Evolutionary conservation across 2,329 filamentous ascomycete species (phyloP).

Genomic region (Aspergillus niger): DNA sequence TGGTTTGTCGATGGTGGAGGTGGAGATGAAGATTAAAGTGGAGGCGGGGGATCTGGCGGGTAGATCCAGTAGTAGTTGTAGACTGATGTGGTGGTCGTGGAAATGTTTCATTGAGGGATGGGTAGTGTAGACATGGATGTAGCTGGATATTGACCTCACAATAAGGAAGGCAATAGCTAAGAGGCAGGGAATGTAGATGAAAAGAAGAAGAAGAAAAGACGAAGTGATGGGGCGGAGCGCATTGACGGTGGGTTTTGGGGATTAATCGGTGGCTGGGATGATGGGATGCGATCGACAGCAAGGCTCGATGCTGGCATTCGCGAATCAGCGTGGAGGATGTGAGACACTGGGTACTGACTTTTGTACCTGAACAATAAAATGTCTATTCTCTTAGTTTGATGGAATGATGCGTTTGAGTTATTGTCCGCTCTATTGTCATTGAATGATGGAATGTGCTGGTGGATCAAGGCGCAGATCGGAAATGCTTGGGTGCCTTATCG

Average conservation of each 20-base stretch:
- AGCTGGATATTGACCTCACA: neutral
- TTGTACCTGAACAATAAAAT: neutral
- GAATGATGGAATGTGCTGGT: too few relatives aligned
- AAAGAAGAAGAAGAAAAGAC: neutral
- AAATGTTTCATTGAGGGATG: neutral
- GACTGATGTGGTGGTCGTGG: neutral
- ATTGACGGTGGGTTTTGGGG: neutral
- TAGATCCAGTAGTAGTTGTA: neutral
- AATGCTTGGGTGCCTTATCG: too few relatives aligned
- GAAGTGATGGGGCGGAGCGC: neutral
- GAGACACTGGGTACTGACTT: neutral
- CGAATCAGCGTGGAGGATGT: neutral
- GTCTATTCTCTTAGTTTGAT: too few relatives aligned
- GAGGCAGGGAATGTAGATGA: neutral
- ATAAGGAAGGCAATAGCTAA: neutral
- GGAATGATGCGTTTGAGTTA: too few relatives aligned
- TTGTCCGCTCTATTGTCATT: too few relatives aligned
- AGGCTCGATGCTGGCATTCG: neutral
- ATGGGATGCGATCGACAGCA: neutral
- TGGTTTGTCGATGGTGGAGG: neutral
- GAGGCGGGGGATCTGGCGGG: conserved; percentile 1
- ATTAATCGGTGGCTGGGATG: conserved; percentile 3
- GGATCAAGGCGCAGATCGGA: too few relatives aligned
- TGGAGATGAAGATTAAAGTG: neutral
- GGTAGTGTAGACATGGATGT: neutral